Evolutionary conservation across 306 rosid species (phyloP), one percentile per base, ranked within the genome.

Genomic region (Cercis canadensis): DNA sequence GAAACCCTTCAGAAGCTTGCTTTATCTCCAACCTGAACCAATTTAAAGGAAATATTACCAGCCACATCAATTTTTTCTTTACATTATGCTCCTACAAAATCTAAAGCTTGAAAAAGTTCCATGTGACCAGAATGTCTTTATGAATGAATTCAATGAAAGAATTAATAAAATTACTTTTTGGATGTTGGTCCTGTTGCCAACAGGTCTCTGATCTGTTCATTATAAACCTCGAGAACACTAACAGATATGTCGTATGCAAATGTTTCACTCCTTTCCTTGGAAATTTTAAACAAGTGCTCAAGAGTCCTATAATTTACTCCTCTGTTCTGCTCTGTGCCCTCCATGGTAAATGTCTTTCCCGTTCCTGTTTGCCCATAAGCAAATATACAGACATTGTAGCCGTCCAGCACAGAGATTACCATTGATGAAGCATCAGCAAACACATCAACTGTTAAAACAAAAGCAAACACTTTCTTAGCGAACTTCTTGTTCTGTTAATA

Each of bases 361-460:
- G 96, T 92, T 78, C 96, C 97, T 55, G 97, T 92, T 85, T 92
- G 96, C 62, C 97, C 97, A 6, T 88, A 92, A 51, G 97, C 97
- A 89, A 92, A 92, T 58, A 92, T 92, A 69, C 96, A 92, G 8
- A 92, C 97, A 13, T 92, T 92, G 82, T 87, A 88, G 74, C 97
- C 96, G 11, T 92, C 97, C 65, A 92, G 58, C 60, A 89, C 96
- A 16, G 96, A 92, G 62, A 81, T 76, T 67, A 85, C 92, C 96
- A 92, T 92, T 13, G 96, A 83, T 33, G 91, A 92, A 62, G 92
- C 97, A 69, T 92, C 96, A 74, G 78, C 85, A 77, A 80, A 92
- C 49, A 92, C 92, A 67, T 87, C 96, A 85, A 70, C 97, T 88
- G 89, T 74, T 34, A 72, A 84, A 77, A 79, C 46, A 85, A 74